phyloP scores from a whole-genome alignment of 768 basidiomycete species.

The Termitomyces sp. region DNA sequence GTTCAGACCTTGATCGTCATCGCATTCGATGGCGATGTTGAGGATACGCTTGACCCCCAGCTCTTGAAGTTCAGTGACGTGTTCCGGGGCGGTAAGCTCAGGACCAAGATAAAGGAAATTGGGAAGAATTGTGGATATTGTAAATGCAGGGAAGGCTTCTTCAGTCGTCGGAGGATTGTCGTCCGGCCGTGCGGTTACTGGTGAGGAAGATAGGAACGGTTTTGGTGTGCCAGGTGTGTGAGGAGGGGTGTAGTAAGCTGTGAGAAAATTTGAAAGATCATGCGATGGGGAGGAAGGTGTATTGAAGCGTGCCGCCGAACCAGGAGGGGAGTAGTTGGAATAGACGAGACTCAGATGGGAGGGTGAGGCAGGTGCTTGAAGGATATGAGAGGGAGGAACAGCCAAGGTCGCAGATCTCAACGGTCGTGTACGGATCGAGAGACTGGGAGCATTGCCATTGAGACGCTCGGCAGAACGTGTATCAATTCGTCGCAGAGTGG shows the following conservation, averaged over 20 bases:
- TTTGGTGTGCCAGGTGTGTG: slow-evolving; percentile 51
- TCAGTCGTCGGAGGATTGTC: slow-evolving; percentile 59
- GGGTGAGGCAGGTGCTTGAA: slow-evolving; percentile 45
- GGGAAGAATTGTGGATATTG: slow-evolving; percentile 89
- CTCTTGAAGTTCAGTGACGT: slow-evolving; percentile 68
- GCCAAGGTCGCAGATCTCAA: slow-evolving; percentile 56
- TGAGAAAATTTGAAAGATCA: slow-evolving; percentile 37
- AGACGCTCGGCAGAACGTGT: slow-evolving; percentile 56
- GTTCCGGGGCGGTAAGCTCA: slow-evolving; percentile 71
- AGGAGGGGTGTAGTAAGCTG: slow-evolving; percentile 52
- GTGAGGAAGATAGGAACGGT: slow-evolving; percentile 48
- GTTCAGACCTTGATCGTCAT: slow-evolving; percentile 72
- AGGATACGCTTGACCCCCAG: slow-evolving; percentile 85
- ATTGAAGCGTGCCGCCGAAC: slow-evolving; percentile 45
- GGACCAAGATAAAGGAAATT: slow-evolving; percentile 90
- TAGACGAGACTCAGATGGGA: slow-evolving; percentile 58
- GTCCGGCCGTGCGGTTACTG: slow-evolving; percentile 63
- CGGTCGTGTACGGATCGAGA: slow-evolving; percentile 59
- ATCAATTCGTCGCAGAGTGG: slow-evolving; percentile 58
- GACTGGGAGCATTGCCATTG: slow-evolving; percentile 47
- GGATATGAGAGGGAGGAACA: slow-evolving; percentile 42
- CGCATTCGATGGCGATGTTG: slow-evolving; percentile 90
- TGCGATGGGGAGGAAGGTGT: slow-evolving; percentile 33
- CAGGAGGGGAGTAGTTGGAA: slow-evolving; percentile 58
- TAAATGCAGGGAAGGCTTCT: slow-evolving; percentile 63